Evolutionary conservation across 768 basidiomycete genomes (phyloP), one percentile per base, ranked within the genome.

Genomic region (Hemileccinum rubropunctum): DNA sequence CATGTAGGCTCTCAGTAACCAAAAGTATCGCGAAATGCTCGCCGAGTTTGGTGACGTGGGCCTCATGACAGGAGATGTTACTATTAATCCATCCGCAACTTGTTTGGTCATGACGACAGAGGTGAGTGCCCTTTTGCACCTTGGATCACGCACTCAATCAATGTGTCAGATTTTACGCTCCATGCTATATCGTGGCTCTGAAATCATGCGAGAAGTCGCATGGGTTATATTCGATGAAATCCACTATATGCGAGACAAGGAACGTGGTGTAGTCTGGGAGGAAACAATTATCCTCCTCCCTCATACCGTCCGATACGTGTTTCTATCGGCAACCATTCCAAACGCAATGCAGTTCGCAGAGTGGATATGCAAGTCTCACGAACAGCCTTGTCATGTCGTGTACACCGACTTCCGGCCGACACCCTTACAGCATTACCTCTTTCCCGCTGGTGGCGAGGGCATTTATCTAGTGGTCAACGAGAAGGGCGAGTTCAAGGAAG

Each of bases 151-250:
- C 14, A 23, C 38, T 28, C 44, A 21, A 57, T 32, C 20, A 12
- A 28, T 13, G 7, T 28, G 18, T 26, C 54, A 98, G 94, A 98
- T 99, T 84, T 69, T 99, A 45, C 85, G 97, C 17, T 98, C 95
- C 5, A 99, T 99, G 95, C 74, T 99, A 23, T 99, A 99, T 65
- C 86, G 97, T 47, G 97, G 97, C 34, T 98, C 94, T 4, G 97
- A 99, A 73, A 88, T 99, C 58, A 95, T 98, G 89, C 90, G 97
- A 49, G 97, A 99, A 74, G 95, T 99, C n/a, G 94, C 95, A 1
- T 99, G 97, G 97, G 95, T 98, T 49, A 83, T 99, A 57, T 99
- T 98, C 68, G 97, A 99, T 65, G 97, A 99, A 72, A 97, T 99
- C 53, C 97, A 99, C 66, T 99, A 98, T 72, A 99, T 98, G 97